A percentile compares a stretch with the other conserved stretches of the same genome.
Evolutionary conservation across 169 alveolate genomes (phyloP).

Genomic region (Cryptosporidium parvum): DNA sequence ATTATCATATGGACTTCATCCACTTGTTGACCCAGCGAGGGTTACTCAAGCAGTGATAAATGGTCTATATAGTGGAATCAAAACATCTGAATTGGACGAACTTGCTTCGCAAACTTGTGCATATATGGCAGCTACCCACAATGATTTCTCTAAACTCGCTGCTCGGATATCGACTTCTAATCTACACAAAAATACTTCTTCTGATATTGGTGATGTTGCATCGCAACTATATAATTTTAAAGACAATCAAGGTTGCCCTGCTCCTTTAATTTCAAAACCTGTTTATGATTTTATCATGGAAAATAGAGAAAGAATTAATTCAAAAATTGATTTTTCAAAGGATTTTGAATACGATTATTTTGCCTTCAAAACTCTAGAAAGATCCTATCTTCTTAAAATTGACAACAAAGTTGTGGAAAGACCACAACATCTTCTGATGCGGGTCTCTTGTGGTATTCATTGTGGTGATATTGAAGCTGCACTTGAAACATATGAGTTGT

Average conservation of each 20-base stretch:
- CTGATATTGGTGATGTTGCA: slow-evolving; percentile 88
- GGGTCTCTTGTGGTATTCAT: slow-evolving; percentile 97
- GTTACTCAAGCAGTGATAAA: slow-evolving; percentile 90
- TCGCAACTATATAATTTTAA: slow-evolving; percentile 83
- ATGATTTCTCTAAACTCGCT: slow-evolving; percentile 96
- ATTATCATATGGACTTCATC: slow-evolving; percentile 87
- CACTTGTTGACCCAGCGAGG: slow-evolving; percentile 89
- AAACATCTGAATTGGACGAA: slow-evolving; percentile 94
- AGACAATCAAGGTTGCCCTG: slow-evolving; percentile 91
- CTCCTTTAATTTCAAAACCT: slow-evolving; percentile 92
- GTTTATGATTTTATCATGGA: slow-evolving; percentile 90
- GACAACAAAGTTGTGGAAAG: slow-evolving; percentile 94
- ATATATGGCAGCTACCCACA: slow-evolving; percentile 98
- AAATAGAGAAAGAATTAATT: slow-evolving; percentile 88
- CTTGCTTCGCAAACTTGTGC: slow-evolving; percentile 99
- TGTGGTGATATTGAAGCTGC: slow-evolving; percentile 94
- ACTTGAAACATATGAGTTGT: slow-evolving; percentile 92
- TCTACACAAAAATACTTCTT: slow-evolving; percentile 94
- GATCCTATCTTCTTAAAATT: slow-evolving; percentile 91
- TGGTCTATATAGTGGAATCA: slow-evolving; percentile 94
- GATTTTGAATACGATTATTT: slow-evolving; percentile 97
- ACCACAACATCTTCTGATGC: slow-evolving; percentile 98
- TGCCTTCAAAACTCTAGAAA: slow-evolving; percentile 98
- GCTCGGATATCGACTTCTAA: slow-evolving; percentile 96
- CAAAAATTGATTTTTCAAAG: slow-evolving; percentile 91